phyloP scores from a whole-genome alignment of 1,284 basidiomycete species.

The Sporisorium iseilematis-ciliati region DNA sequence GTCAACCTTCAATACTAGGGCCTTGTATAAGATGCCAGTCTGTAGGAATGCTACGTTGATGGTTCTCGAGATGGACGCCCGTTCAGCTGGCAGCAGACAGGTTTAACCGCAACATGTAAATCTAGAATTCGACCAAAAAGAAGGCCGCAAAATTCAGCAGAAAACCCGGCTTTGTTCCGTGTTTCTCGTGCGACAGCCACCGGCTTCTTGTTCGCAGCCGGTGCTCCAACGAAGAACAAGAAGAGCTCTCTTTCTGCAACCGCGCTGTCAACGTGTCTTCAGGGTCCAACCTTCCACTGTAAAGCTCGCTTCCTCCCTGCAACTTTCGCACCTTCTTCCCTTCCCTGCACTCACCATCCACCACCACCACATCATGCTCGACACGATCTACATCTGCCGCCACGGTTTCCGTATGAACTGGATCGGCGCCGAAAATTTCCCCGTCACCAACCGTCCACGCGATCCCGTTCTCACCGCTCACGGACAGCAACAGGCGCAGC shows the following conservation, averaged over 20 bases:
- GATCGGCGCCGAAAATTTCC: constrained; percentile 75
- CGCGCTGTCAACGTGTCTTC: not conserved
- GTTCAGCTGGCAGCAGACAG: not conserved
- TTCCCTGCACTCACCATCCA: not conserved
- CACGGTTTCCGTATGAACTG: constrained; percentile 75
- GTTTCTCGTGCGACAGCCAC: constrained; percentile 3
- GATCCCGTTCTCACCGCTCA: constrained; percentile 83
- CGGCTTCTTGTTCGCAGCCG: not conserved
- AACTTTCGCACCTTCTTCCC: not conserved
- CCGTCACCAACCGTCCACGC: constrained; percentile 78
- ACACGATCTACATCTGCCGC: constrained; percentile 82
- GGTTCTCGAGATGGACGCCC: not conserved
- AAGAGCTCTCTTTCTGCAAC: too few species aligned
- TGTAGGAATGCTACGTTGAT: not conserved
- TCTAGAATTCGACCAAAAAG: not conserved
- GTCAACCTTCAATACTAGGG: too few species aligned
- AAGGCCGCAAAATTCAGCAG: not conserved
- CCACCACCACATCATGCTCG: constrained; percentile 71
- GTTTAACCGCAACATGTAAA: not conserved
- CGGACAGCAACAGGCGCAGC: constrained; percentile 81
- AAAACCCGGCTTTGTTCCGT: not conserved
- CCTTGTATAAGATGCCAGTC: not conserved
- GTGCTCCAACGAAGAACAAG: not conserved
- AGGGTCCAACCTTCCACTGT: constrained; percentile 21
- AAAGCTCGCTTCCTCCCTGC: not conserved